Base-by-base conservation (phyloP, 495 filamentous ascomycete species). In the Aspergillus diversus region DNA sequence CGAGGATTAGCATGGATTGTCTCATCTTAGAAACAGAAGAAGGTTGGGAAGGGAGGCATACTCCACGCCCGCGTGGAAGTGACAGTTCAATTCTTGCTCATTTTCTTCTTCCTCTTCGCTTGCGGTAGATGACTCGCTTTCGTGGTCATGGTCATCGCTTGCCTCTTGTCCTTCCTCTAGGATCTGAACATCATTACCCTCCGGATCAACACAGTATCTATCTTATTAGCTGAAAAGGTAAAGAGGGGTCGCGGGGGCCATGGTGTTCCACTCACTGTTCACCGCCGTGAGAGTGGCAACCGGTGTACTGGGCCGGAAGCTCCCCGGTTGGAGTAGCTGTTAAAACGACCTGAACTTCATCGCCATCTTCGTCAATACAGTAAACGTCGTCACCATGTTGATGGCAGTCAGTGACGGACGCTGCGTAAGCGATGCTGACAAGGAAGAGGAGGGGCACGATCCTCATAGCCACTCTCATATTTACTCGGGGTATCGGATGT, bases 31-130 rank as follows among this genome's bases (percentile, higher is more conserved):
- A 15, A 5, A 32, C 7, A 13, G 34, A 52, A 13, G 46, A n/a
- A 16, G 12, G 7, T 35, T 17, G 21, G 21, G 2, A 32, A 2
- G 39, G 46, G 49, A 37, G 35, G 69, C 79, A 69, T 73, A 86
- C 83, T 89, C 85, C 17, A 89, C 81, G 6, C 85, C 86, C n/a
- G 85, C 86, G 63, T 90, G 86, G 70, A 87, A 88, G 65, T 89
- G 86, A 65, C 85, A 89, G 55, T 81, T 80, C 39, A 33, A 31
- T 59, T 32, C 50, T 13, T 56, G 37, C 9, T 53, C 53, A 42
- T n/a, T 49, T 46, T 37, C 51, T 55, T 55, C 37, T 33, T 43
- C 42, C 5, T 39, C 52, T 33, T 63, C 59, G 8, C 11, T 11
- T 15, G 39, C 11, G 8, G 39, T 43, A 13, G 39, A 43, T 12